phyloP scores from a whole-genome alignment of 2,329 filamentous ascomycete genomes.

The Elsinoe batatas region DNA sequence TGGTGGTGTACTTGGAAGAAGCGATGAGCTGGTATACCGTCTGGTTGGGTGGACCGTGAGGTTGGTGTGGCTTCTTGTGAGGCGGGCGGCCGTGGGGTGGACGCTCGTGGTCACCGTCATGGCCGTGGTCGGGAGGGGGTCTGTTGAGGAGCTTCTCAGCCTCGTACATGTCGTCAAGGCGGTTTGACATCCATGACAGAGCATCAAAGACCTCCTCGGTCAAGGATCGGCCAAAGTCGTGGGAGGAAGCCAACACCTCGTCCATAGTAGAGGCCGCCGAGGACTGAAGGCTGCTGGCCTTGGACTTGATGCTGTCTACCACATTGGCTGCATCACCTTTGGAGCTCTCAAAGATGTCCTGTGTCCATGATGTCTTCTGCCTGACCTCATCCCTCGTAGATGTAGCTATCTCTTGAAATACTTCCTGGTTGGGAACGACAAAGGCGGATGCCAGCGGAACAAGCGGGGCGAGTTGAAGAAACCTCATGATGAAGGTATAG shows the following conservation, averaged over 20 bases:
- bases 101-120: slow-evolving; percentile 20
- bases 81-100: slow-evolving; percentile 25
- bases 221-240: slow-evolving; percentile 30
- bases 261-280: slow-evolving; percentile 33
- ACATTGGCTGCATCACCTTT: slow-evolving; percentile 26
- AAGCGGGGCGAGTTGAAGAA: slow-evolving; percentile 39
- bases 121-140: slow-evolving; percentile 20
- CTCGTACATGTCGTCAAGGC: slow-evolving; percentile 26
- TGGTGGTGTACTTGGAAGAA: slow-evolving; percentile 65
- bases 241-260: slow-evolving; percentile 32
- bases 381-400: slow-evolving; percentile 25
- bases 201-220: slow-evolving; percentile 37
- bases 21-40: slow-evolving; percentile 75
- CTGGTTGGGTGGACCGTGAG: slow-evolving; percentile 45
- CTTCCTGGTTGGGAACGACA: slow-evolving; percentile 43
- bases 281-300: slow-evolving; percentile 18
- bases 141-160: slow-evolving; percentile 26
- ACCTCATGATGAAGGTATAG: slow-evolving; percentile 37
- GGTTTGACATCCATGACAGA: slow-evolving; percentile 36
- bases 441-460: slow-evolving; percentile 42
- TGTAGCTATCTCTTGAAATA: slow-evolving; percentile 35
- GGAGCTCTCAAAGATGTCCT: slow-evolving; percentile 25
- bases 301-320: slow-evolving; percentile 16
- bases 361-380: slow-evolving; percentile 23
- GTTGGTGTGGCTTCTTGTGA: slow-evolving; percentile 25